Evolutionary conservation across 208 protist species (phyloP).

Genomic region (Naegleria fowleri): DNA sequence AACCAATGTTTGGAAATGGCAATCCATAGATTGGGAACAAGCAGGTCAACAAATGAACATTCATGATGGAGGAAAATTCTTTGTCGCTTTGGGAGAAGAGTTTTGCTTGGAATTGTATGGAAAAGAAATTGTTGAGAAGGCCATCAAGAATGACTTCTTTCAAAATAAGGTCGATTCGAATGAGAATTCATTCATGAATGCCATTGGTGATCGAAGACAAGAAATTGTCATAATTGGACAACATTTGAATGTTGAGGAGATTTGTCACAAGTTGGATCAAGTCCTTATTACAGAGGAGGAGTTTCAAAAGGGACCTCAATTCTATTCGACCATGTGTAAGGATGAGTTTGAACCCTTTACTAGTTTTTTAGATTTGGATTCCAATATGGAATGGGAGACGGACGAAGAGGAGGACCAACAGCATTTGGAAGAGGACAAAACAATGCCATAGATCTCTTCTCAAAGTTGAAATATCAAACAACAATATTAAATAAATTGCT

Average conservation of each 20-base stretch:
- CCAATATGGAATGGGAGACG: constrained; percentile 35
- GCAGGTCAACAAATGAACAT: constrained; percentile 12
- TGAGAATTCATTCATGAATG: too few relatives aligned
- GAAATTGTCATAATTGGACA: constrained; percentile 61
- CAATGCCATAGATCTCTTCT: too few relatives aligned
- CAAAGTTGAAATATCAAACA: too few relatives aligned
- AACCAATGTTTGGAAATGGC: background rate
- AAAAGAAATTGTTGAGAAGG: background rate
- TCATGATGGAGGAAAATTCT: constrained; percentile 36
- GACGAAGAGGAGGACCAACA: constrained; percentile 32
- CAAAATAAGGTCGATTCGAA: background rate
- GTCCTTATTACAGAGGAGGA: constrained; percentile 39
- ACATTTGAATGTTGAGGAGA: constrained; percentile 40
- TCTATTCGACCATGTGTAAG: constrained; percentile 34
- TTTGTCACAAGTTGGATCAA: constrained; percentile 40
- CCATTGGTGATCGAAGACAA: constrained; percentile 48
- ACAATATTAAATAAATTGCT: too few relatives aligned
- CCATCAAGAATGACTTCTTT: constrained; percentile 27
- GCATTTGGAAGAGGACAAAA: too few relatives aligned
- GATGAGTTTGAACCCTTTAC: background rate
- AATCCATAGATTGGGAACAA: background rate
- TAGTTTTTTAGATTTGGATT: background rate
- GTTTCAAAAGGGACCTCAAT: constrained; percentile 37
- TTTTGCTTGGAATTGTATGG: constrained; percentile 35
- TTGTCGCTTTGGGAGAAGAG: constrained; percentile 34